Conservation (phyloP, 768 basidiomycete species). For the Ephemerocybe angulata region DNA sequence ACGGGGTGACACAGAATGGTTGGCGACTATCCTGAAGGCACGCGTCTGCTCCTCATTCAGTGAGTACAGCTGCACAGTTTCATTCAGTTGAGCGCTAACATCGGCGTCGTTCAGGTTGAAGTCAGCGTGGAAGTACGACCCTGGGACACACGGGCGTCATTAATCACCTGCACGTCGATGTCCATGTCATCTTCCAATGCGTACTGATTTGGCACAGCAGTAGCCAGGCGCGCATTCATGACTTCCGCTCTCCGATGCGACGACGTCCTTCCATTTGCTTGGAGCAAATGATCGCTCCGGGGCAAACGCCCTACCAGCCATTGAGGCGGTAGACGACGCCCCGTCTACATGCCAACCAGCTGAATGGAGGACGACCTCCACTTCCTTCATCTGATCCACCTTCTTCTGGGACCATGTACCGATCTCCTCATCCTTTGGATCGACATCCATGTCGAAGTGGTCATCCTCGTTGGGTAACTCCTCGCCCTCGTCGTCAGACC, state of each 20-base stretch:
- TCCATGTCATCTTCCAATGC: not conserved
- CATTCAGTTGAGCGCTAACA: not conserved
- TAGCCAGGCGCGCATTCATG: not conserved
- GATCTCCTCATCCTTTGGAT: not conserved
- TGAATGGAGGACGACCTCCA: not conserved
- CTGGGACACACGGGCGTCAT: not conserved
- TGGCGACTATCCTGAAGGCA: constrained; percentile 23
- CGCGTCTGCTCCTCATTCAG: constrained; percentile 17
- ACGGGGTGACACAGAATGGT: constrained; percentile 14
- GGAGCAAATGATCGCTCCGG: not conserved
- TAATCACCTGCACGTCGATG: not conserved
- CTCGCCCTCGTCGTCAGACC: not conserved
- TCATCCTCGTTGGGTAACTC: not conserved
- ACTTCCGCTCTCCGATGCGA: not conserved
- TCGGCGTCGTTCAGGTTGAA: not conserved
- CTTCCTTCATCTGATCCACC: not conserved
- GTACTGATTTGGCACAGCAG: not conserved
- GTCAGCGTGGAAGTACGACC: not conserved
- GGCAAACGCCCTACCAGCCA: not conserved
- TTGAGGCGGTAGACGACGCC: not conserved
- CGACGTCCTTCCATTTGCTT: not conserved
- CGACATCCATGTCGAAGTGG: not conserved
- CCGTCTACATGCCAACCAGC: not conserved
- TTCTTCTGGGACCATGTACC: not conserved
- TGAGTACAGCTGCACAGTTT: not conserved